phyloP scores from a whole-genome alignment of 257 asterid genomes.

The Datura wrightii region DNA sequence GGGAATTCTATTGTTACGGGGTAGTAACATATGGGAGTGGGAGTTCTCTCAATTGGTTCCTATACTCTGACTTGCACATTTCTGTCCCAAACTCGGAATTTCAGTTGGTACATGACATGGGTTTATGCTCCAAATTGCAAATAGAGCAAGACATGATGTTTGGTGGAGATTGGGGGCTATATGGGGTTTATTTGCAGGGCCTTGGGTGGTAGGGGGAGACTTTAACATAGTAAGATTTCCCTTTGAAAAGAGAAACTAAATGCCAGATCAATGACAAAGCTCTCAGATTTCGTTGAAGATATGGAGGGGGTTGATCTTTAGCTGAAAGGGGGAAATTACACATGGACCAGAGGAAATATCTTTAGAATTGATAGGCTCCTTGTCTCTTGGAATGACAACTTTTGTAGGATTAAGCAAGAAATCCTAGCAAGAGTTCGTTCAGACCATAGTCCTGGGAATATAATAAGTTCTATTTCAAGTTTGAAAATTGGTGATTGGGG shows the following conservation, averaged over 20 bases:
- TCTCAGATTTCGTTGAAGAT: neutral
- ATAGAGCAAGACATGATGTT: neutral
- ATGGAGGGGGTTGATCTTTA: neutral
- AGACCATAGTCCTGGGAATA: neutral
- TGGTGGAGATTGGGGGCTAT: neutral
- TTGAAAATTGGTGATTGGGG: neutral
- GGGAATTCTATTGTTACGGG: no score
- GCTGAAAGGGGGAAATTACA: neutral
- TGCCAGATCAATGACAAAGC: neutral
- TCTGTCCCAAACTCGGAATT: neutral
- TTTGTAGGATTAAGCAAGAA: neutral
- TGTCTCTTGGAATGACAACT: neutral
- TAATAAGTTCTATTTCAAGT: neutral
- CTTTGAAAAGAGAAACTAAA: neutral
- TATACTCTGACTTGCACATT: neutral
- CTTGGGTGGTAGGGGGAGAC: neutral
- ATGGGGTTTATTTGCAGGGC: neutral
- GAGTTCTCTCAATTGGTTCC: no score
- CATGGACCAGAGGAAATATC: neutral
- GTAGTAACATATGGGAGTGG: no score
- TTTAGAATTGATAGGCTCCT: neutral
- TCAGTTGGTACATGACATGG: neutral
- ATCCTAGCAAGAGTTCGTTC: neutral
- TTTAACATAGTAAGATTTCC: neutral
- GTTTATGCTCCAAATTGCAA: neutral